Percentiles rank a stretch among this genome's conserved stretches.
These are phyloP conservation scores for Aureobasidium lini DNA, from an alignment of 2,329 filamentous ascomycete genomes.

Conservation along the genomic window DNA sequence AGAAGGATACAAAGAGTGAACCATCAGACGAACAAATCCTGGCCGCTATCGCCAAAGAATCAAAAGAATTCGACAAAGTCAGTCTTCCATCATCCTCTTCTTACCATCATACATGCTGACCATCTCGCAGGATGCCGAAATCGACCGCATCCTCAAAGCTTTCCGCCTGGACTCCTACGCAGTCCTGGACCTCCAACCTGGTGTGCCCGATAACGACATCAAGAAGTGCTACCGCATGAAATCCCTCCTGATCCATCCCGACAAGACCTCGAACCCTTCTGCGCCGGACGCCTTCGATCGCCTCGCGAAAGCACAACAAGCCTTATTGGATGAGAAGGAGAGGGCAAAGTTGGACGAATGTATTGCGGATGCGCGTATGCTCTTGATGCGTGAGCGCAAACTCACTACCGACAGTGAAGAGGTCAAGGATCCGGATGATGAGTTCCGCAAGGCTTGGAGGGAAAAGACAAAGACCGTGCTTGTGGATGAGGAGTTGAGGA, in stretches of 20 bases:
- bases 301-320: constrained; percentile 86
- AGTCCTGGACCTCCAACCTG: constrained; percentile 89
- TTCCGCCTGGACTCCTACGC: constrained; percentile 85
- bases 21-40: constrained; percentile 61
- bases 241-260: constrained; percentile 97
- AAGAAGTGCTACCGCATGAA: constrained; percentile 91
- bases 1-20: constrained; percentile 22
- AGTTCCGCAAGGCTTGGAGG: constrained; percentile 79
- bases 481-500: constrained; percentile 82
- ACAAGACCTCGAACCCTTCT: constrained; percentile 86
- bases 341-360: constrained; percentile 82
- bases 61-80: constrained; percentile 87
- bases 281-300: constrained; percentile 96
- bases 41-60: constrained; percentile 72
- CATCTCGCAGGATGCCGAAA: constrained; percentile 70
- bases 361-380: constrained; percentile 90
- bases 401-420: constrained; percentile 85
- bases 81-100: not conserved
- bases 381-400: constrained; percentile 89
- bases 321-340: constrained; percentile 89
- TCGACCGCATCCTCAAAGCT: constrained; percentile 84
- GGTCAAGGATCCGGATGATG: constrained; percentile 61
- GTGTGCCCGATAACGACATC: constrained; percentile 92
- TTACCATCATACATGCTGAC: not conserved
- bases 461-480: constrained; percentile 85